These are phyloP conservation scores for Pyricularia grisea DNA, from an alignment of 2,329 filamentous ascomycete genomes.

Conservation along the genomic window DNA sequence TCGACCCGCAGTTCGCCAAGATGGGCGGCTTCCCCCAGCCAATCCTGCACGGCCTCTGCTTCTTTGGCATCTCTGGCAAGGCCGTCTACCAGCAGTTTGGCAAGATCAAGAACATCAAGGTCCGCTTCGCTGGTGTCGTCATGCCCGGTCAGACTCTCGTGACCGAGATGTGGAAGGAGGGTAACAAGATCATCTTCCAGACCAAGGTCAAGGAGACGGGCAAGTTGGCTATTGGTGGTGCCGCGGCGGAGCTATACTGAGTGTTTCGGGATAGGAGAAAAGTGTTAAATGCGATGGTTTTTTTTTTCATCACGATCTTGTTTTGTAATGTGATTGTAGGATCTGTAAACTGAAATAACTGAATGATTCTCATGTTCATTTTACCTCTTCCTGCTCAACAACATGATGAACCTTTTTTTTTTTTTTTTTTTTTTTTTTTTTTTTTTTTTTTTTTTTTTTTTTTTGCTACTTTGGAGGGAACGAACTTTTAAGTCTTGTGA, in stretches of 20 bases:
- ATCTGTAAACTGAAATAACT: neutral
- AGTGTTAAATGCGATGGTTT: neutral
- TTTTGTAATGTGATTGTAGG: neutral
- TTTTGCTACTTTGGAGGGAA: neutral
- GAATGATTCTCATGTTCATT: neutral
- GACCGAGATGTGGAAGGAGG: constrained; percentile 93
- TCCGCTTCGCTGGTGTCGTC: constrained; percentile 79
- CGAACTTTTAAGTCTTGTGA: neutral
- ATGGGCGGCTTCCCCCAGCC: constrained; percentile 90
- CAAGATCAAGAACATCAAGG: constrained; percentile 82
- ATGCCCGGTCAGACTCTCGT: constrained; percentile 81
- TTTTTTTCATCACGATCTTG: neutral
- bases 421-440: too few species aligned
- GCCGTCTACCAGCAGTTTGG: constrained; percentile 81
- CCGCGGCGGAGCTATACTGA: constrained; percentile 62
- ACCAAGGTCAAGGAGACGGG: constrained; percentile 86
- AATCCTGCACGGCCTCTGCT: constrained; percentile 95
- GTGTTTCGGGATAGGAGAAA: neutral
- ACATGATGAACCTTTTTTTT: too few species aligned
- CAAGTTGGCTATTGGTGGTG: constrained; percentile 76
- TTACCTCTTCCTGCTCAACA: neutral
- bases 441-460: too few species aligned
- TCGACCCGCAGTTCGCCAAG: constrained; percentile 90
- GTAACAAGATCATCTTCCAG: constrained; percentile 72
- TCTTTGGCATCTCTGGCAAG: constrained; percentile 85